A percentile compares a stretch with the other conserved stretches of the same genome.
These are phyloP conservation scores for Chenopodium formosanum DNA, from an alignment of 148 eudicot genomes.

Conservation along the genomic window DNA sequence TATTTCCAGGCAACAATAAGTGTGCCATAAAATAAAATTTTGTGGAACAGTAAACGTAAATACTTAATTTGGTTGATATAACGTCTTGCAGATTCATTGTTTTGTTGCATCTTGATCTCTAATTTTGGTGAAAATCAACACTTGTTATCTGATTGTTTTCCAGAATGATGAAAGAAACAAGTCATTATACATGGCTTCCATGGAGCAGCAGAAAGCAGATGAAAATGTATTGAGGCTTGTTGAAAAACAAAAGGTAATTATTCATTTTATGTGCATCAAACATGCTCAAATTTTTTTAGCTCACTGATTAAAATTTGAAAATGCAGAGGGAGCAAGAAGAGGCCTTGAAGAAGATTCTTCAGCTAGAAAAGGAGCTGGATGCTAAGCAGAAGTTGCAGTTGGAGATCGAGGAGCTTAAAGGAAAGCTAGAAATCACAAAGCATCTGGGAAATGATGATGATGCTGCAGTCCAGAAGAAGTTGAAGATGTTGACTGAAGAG, in stretches of 20 bases:
- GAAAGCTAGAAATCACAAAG: slow-evolving; percentile 73
- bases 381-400: slow-evolving; percentile 69
- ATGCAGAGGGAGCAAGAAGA: slow-evolving; percentile 84
- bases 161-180: slow-evolving; percentile 61
- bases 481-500: slow-evolving; percentile 58
- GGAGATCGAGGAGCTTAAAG: slow-evolving; percentile 79
- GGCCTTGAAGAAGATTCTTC: slow-evolving; percentile 56
- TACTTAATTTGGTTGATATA: no score
- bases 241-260: slow-evolving; percentile 75
- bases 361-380: slow-evolving; percentile 66
- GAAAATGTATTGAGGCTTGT: slow-evolving; percentile 72
- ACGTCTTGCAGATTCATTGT: no score
- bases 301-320: slow-evolving; percentile 24
- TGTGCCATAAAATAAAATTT: no score
- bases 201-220: slow-evolving; percentile 78
- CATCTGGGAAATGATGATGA: slow-evolving; percentile 73
- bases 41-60: no score
- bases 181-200: slow-evolving; percentile 73
- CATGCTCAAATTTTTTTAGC: neutral
- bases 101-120: neutral
- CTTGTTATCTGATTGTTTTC: slow-evolving; percentile 1
- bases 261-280: neutral
- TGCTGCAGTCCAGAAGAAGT: slow-evolving; percentile 50
- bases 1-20: no score
- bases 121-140: neutral